Percentiles rank a stretch among this genome's conserved stretches.
Conservation (phyloP, 2,329 filamentous ascomycete genomes). For the Biscogniauxia marginata region DNA sequence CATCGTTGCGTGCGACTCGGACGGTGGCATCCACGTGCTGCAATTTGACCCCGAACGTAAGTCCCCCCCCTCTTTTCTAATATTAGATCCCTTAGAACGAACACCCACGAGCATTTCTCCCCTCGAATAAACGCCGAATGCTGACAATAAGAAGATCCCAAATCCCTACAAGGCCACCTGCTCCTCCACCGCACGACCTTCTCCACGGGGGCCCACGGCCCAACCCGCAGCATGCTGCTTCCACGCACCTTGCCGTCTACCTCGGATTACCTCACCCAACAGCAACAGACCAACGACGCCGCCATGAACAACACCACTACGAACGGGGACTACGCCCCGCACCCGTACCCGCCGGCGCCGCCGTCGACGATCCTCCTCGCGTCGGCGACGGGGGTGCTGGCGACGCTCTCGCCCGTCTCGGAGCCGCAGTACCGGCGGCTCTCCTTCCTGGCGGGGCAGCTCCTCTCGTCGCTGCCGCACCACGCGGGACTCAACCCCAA, state of each 20-base stretch:
- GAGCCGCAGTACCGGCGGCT: slow-evolving; percentile 84
- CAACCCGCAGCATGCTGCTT: slow-evolving; percentile 72
- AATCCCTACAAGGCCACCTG: slow-evolving; percentile 84
- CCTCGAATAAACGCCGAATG: slow-evolving; percentile 2
- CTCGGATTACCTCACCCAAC: slow-evolving; percentile 29
- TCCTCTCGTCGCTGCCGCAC: slow-evolving; percentile 73
- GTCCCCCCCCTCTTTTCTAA: slow-evolving; percentile 33
- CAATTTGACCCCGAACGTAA: slow-evolving; percentile 94
- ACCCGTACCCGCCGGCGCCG: slow-evolving; percentile 11
- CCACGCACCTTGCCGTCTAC: slow-evolving; percentile 58
- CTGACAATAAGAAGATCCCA: slow-evolving; percentile 66
- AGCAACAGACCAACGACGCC: slow-evolving; percentile 24
- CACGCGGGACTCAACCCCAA: slow-evolving; percentile 80
- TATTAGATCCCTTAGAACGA: not conserved
- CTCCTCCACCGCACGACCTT: slow-evolving; percentile 87
- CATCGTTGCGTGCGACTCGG: slow-evolving; percentile 78
- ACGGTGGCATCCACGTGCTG: slow-evolving; percentile 82
- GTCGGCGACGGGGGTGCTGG: slow-evolving; percentile 73
- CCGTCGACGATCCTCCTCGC: slow-evolving; percentile 62
- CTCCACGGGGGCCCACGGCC: slow-evolving; percentile 75
- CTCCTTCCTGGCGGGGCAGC: slow-evolving; percentile 75
- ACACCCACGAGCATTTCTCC: not conserved
- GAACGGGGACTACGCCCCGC: slow-evolving; percentile 35
- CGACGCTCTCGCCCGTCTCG: slow-evolving; percentile 72
- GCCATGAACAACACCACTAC: slow-evolving; percentile 22